Percentiles rank a stretch among this genome's conserved stretches.
These are phyloP conservation scores for Typha latifolia DNA, from an alignment of 176 grass and related monocot species.

Conservation along the genomic window DNA sequence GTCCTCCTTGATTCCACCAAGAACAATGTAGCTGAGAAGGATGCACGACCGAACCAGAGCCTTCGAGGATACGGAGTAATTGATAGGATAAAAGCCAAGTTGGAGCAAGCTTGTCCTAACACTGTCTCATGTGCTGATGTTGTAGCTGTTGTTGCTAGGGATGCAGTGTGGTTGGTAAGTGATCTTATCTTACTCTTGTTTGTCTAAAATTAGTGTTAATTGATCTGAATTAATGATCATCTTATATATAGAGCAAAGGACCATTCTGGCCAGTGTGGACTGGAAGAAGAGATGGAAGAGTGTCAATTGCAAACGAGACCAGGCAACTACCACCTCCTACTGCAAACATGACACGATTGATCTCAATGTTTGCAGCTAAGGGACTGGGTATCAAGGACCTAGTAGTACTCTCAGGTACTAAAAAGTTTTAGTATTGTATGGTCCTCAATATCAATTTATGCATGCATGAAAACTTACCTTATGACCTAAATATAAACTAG, in stretches of 20 bases:
- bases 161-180: conserved; percentile 33
- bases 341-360: conserved; percentile 26
- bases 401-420: conserved; percentile 44
- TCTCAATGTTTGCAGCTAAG: conserved; percentile 29
- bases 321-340: conserved; percentile 29
- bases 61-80: conserved; percentile 37
- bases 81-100: conserved; percentile 35
- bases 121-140: conserved; percentile 53
- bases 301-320: conserved; percentile 28
- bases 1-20: conserved; percentile 44
- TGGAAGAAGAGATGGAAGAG: conserved; percentile 40
- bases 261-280: conserved; percentile 36
- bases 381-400: conserved; percentile 42
- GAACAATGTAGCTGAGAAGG: conserved; percentile 42
- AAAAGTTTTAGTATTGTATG: neutral
- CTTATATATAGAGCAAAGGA: conserved; percentile 25
- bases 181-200: neutral
- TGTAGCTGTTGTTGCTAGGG: conserved; percentile 40
- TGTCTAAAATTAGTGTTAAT: neutral
- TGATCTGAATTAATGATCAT: neutral
- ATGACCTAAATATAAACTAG: neutral
- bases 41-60: conserved; percentile 34
- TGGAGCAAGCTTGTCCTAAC: conserved; percentile 37
- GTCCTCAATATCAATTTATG: too few relatives aligned
- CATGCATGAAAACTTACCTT: neutral